phyloP scores from a whole-genome alignment of 306 rosid species.

The Astragalus membranaceus region DNA sequence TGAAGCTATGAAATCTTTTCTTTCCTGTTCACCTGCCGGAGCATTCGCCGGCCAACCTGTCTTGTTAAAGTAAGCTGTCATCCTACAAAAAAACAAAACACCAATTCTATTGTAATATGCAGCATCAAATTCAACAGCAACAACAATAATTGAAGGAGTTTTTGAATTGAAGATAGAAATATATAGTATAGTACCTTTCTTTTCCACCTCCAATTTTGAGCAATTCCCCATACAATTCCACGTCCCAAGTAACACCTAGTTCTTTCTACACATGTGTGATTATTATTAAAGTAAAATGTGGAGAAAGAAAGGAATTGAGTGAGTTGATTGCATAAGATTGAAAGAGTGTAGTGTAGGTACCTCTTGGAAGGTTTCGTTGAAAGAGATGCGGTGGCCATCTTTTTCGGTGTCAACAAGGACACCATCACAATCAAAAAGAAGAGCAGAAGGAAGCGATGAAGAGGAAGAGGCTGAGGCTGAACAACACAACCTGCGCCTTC shows the following conservation, averaged over 20 bases:
- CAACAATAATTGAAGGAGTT: background rate
- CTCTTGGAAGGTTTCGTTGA: constrained; percentile 88
- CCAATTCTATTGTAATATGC: background rate
- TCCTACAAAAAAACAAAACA: constrained; percentile 39
- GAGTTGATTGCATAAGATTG: no score
- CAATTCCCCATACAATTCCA: constrained; percentile 86
- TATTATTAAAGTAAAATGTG: background rate
- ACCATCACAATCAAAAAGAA: constrained; percentile 93
- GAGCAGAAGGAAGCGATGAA: constrained; percentile 73
- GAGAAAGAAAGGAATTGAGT: background rate
- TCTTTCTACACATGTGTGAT: constrained; percentile 50
- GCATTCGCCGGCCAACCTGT: constrained; percentile 91
- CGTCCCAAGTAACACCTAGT: constrained; percentile 90
- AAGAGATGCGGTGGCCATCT: constrained; percentile 91
- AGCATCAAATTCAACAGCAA: constrained; percentile 13
- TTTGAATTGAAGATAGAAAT: background rate
- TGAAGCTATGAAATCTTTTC: constrained; percentile 77
- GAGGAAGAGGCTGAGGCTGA: constrained; percentile 50
- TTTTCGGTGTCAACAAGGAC: constrained; percentile 97
- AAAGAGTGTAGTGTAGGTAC: constrained; percentile 7
- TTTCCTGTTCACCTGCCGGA: constrained; percentile 64
- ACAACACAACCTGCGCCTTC: constrained; percentile 39
- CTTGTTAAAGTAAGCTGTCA: constrained; percentile 91
- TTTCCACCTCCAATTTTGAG: constrained; percentile 99
- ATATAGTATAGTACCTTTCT: constrained; percentile 51